Conservation (phyloP, 164 flowering plant genomes). For the Macadamia integrifolia region DNA sequence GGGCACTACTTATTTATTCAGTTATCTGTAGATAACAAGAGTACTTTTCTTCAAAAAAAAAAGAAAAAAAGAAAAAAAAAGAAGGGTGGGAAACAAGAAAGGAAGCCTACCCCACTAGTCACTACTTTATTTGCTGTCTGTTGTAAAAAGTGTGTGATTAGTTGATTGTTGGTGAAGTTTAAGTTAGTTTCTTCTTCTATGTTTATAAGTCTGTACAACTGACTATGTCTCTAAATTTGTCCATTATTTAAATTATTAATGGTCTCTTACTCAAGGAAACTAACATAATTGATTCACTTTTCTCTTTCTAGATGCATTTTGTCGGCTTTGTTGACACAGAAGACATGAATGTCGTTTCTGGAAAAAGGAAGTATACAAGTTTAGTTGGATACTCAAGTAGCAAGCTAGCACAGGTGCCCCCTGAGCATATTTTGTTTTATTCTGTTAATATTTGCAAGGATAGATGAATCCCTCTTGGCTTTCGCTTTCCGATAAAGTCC, state of each 20-base stretch:
- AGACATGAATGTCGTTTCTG: slow-evolving; percentile 83
- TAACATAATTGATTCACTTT: neutral
- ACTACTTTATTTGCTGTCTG: neutral
- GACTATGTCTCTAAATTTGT: too few relatives aligned
- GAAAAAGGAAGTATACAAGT: slow-evolving; percentile 78
- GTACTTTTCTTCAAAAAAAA: too few relatives aligned
- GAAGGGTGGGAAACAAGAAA: too few relatives aligned
- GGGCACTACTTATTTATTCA: too few relatives aligned
- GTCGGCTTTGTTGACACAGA: slow-evolving; percentile 93
- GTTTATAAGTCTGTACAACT: neutral
- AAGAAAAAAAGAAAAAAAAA: too few relatives aligned
- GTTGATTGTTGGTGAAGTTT: neutral
- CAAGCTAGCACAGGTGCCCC: slow-evolving; percentile 86
- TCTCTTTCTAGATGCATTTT: slow-evolving; percentile 61
- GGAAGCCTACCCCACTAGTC: neutral
- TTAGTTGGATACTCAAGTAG: slow-evolving; percentile 74
- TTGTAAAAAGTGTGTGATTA: neutral
- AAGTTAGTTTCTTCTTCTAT: slow-evolving; percentile 1
- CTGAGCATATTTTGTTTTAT: neutral
- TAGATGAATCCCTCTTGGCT: neutral
- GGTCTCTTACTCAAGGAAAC: neutral
- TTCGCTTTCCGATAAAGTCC: slow-evolving; percentile 1
- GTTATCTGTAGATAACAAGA: too few relatives aligned
- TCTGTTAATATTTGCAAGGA: neutral
- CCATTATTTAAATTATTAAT: neutral